These are phyloP conservation scores for Globisporangium barbulae DNA, from an alignment of 352 stramenopile genomes.

Conservation along the genomic window DNA sequence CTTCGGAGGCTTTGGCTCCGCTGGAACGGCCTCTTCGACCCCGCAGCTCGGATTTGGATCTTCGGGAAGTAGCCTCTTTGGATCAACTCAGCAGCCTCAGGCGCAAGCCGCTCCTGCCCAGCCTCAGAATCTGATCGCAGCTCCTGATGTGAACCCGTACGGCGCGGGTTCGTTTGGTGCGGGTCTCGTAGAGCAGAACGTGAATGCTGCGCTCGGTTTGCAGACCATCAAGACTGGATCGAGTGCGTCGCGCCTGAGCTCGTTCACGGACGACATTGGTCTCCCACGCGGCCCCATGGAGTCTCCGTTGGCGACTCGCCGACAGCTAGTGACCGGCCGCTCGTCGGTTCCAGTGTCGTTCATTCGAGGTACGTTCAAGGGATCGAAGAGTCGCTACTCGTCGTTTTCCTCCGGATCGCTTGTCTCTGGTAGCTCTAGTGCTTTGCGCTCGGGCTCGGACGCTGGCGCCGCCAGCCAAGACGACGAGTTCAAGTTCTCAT, in stretches of 20 bases:
- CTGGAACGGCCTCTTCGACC: conserved; percentile 6
- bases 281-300: conserved; percentile 59
- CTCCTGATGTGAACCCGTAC: conserved; percentile 59
- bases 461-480: conserved; percentile 26
- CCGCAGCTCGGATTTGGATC: conserved; percentile 20
- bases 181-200: conserved; percentile 61
- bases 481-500: conserved; percentile 65
- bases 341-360: conserved; percentile 69
- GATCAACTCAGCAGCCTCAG: conserved; percentile 35
- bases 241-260: conserved; percentile 43
- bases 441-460: conserved; percentile 19
- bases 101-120: conserved; percentile 51
- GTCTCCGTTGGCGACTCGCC: conserved; percentile 47
- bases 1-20: conserved; percentile 47
- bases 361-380: conserved; percentile 74
- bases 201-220: conserved; percentile 52
- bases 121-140: conserved; percentile 39
- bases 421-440: conserved; percentile 10
- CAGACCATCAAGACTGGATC: conserved; percentile 55
- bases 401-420: conserved; percentile 35
- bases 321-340: conserved; percentile 44
- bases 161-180: conserved; percentile 52
- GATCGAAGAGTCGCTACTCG: conserved; percentile 57
- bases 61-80: conserved; percentile 16
- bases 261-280: conserved; percentile 69